phyloP scores from a whole-genome alignment of 1,139 yeast species.

The Hansenula lynferdii region DNA sequence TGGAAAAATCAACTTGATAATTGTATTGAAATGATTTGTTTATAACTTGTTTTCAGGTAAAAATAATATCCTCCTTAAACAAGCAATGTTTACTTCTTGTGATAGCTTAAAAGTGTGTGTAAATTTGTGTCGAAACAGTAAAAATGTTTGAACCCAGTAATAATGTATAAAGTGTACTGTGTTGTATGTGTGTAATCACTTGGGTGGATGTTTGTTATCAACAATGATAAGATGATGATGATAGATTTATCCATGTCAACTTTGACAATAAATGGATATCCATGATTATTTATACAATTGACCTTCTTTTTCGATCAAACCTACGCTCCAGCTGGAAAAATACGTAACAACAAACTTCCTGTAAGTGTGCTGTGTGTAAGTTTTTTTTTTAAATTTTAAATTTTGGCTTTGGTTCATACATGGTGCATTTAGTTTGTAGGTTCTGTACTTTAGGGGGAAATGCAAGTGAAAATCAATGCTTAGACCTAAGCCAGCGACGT shows the following conservation, averaged over 20 bases:
- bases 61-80: too few relatives aligned
- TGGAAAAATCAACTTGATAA: too few relatives aligned
- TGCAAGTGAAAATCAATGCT: constrained; percentile 2
- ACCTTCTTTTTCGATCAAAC: neutral
- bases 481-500: constrained; percentile 1
- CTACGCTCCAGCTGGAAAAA: constrained; percentile 1
- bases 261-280: neutral
- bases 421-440: constrained; percentile 1
- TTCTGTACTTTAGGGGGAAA: constrained; percentile 1
- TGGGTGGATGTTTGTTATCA: neutral
- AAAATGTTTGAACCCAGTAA: too few relatives aligned
- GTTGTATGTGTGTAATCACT: too few relatives aligned
- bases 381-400: neutral
- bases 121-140: too few relatives aligned
- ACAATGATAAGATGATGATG: neutral
- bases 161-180: too few relatives aligned
- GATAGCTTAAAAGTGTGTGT: too few relatives aligned
- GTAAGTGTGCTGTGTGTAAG: too few relatives aligned
- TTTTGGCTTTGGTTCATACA: constrained; percentile 1
- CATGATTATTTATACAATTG: constrained; percentile 1
- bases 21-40: too few relatives aligned
- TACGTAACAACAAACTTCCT: constrained; percentile 1
- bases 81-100: too few relatives aligned
- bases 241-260: neutral
- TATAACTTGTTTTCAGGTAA: too few relatives aligned